These are phyloP conservation scores for Sporormia fimetaria DNA, from an alignment of 495 filamentous ascomycete species.

Conservation along the genomic window DNA sequence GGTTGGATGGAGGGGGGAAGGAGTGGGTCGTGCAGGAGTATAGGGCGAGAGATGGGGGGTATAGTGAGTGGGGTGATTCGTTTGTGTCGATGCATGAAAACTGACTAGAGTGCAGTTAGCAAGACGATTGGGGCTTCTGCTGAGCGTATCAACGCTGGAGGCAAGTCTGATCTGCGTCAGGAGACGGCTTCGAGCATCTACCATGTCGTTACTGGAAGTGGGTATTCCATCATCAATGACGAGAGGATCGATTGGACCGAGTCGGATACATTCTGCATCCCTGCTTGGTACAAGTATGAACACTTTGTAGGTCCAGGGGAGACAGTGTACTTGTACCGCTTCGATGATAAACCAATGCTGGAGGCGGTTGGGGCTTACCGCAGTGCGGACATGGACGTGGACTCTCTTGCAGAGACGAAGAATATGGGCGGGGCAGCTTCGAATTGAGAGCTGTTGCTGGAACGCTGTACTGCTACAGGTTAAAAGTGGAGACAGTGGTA, in stretches of 20 bases:
- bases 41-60: conserved; percentile 30
- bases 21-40: conserved; percentile 28
- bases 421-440: too few species aligned
- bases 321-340: conserved; percentile 38
- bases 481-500: too few species aligned
- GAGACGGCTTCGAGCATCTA: conserved; percentile 38
- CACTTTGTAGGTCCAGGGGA: conserved; percentile 32
- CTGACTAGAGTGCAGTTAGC: conserved; percentile 11
- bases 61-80: conserved; percentile 21
- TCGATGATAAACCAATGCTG: conserved; percentile 40
- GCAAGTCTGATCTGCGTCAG: conserved; percentile 25
- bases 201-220: conserved; percentile 34
- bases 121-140: conserved; percentile 35
- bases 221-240: conserved; percentile 31
- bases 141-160: conserved; percentile 30
- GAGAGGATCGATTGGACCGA: conserved; percentile 31
- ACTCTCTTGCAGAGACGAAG: too few species aligned
- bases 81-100: background rate
- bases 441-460: too few species aligned
- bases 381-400: conserved; percentile 31
- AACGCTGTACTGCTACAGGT: too few species aligned
- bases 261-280: conserved; percentile 39
- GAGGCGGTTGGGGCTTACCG: conserved; percentile 37
- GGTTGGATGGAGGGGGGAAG: conserved; percentile 25
- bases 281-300: conserved; percentile 37